These are phyloP conservation scores for Echeveria elegans DNA, from an alignment of 164 flowering plant genomes.

Conservation along the genomic window DNA sequence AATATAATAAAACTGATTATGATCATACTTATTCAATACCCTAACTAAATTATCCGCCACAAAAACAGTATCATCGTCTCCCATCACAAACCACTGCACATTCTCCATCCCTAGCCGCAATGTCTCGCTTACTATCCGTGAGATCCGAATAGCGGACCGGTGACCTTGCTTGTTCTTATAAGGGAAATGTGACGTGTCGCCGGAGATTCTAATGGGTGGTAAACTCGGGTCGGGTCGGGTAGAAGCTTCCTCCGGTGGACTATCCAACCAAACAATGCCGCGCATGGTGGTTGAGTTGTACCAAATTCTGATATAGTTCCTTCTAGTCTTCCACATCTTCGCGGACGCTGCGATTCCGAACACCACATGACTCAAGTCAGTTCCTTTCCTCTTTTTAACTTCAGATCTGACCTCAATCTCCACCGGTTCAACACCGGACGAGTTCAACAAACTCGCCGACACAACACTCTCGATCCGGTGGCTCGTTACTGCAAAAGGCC, in stretches of 20 bases:
- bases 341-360: conserved; percentile 56
- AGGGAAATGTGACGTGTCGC: conserved; percentile 36
- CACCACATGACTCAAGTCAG: conserved; percentile 32
- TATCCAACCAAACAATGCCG: conserved; percentile 43
- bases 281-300: conserved; percentile 26
- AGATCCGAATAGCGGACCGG: conserved; percentile 60
- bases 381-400: conserved; percentile 6
- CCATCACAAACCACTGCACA: conserved; percentile 71
- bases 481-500: conserved; percentile 1
- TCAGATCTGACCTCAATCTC: not conserved
- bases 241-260: conserved; percentile 10
- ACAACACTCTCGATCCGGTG: too few relatives aligned
- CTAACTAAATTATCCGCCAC: conserved; percentile 50
- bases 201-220: conserved; percentile 45
- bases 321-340: conserved; percentile 38
- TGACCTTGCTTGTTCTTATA: conserved; percentile 52
- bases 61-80: conserved; percentile 74
- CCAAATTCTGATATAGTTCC: conserved; percentile 45
- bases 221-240: conserved; percentile 11
- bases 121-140: conserved; percentile 50
- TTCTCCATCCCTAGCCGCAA: conserved; percentile 28
- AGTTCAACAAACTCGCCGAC: not conserved
- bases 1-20: conserved; percentile 47
- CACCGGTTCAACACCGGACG: not conserved
- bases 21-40: conserved; percentile 48